Evolutionary conservation across 2,329 filamentous ascomycete genomes (phyloP).

Genomic region (Blastomyces silverae): DNA sequence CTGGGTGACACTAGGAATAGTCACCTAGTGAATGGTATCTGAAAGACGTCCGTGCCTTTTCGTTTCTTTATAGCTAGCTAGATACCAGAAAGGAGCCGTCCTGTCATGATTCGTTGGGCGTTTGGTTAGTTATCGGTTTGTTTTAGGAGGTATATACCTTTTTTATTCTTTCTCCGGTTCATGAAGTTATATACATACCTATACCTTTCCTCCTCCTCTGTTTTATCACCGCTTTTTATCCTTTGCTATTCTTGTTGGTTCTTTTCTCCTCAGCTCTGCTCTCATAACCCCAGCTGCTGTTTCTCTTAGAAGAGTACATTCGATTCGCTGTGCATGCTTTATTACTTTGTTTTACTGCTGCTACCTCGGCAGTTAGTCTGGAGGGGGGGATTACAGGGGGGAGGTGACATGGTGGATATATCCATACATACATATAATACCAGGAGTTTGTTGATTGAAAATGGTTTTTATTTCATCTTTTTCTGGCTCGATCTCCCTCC

Average conservation of each 20-base stretch:
- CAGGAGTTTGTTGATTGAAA: background rate
- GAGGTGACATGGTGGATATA: background rate
- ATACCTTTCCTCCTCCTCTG: background rate
- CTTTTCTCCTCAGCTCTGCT: background rate
- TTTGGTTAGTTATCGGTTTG: background rate
- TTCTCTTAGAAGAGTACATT: background rate
- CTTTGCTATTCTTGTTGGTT: background rate
- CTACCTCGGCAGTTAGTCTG: background rate
- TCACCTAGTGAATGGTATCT: slow-evolving; percentile 7
- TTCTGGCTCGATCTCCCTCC: background rate
- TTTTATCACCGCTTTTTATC: background rate
- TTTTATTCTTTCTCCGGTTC: background rate
- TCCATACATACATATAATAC: background rate
- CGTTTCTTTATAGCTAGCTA: background rate
- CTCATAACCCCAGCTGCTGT: background rate
- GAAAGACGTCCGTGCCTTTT: background rate
- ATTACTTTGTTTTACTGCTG: background rate
- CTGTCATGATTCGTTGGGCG: background rate
- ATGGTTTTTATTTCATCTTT: background rate
- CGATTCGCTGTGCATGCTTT: background rate
- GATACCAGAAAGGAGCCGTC: background rate
- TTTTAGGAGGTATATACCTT: background rate
- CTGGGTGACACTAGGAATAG: background rate
- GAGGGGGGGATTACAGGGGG: background rate
- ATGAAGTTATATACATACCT: background rate